Conservation (phyloP, 306 rosid genomes). For the Castanea sativa region DNA sequence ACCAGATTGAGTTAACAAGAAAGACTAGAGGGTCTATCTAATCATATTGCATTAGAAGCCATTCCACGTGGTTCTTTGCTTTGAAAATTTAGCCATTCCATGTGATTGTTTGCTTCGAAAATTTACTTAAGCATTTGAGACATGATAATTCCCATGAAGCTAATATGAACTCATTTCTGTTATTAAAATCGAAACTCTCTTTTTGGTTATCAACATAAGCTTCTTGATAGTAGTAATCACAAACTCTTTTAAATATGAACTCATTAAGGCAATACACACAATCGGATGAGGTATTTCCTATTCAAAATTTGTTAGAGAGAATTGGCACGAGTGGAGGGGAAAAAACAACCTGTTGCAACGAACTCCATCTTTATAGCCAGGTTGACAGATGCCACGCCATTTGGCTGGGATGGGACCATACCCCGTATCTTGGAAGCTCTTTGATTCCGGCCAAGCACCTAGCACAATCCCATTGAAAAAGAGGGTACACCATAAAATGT, state of each 20-base stretch:
- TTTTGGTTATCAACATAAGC: too few species aligned
- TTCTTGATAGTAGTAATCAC: too few species aligned
- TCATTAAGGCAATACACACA: background rate
- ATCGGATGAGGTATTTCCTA: background rate
- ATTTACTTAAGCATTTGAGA: too few species aligned
- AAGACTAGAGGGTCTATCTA: too few species aligned
- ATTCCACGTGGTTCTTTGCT: too few species aligned
- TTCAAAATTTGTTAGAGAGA: background rate
- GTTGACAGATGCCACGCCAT: constrained; percentile 67
- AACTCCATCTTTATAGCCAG: constrained; percentile 19
- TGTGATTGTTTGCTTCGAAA: too few species aligned
- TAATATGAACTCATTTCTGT: too few species aligned
- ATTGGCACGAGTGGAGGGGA: background rate
- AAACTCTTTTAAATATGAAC: background rate
- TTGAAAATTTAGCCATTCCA: too few species aligned
- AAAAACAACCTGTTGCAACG: constrained; percentile 54
- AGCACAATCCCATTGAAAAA: background rate
- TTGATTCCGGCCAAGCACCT: constrained; percentile 82
- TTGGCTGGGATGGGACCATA: constrained; percentile 55
- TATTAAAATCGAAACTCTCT: too few species aligned
- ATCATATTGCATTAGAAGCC: too few species aligned
- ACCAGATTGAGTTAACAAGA: too few species aligned
- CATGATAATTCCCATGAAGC: too few species aligned
- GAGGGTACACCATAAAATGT: background rate
- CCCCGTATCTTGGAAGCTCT: constrained; percentile 63